phyloP scores from a whole-genome alignment of 306 rosid genomes.

The Acmispon strigosus region DNA sequence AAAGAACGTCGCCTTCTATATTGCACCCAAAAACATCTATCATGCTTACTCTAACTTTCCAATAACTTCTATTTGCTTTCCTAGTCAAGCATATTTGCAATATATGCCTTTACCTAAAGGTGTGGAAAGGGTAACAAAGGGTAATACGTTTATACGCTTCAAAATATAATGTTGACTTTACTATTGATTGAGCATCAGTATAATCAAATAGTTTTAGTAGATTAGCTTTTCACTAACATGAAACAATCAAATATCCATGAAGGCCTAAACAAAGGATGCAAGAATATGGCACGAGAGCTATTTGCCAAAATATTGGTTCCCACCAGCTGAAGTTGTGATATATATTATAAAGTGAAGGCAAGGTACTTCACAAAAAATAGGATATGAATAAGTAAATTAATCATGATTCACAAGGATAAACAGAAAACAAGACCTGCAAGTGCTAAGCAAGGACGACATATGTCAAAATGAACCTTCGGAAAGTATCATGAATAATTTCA shows the following conservation, averaged over 20 bases:
- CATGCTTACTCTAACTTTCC: not conserved
- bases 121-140: not conserved
- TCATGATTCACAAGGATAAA: not conserved
- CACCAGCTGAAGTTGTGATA: not conserved
- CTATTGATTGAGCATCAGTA: not conserved
- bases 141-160: not conserved
- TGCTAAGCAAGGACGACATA: no score
- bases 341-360: not conserved
- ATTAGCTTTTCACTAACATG: not conserved
- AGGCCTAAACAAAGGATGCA: not conserved
- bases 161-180: not conserved
- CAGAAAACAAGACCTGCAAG: no score
- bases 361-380: not conserved
- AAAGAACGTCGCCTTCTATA: not conserved
- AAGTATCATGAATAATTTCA: conserved; percentile 1
- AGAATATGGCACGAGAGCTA: not conserved
- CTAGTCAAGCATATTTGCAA: not conserved
- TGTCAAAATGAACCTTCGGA: not conserved
- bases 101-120: not conserved
- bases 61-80: not conserved
- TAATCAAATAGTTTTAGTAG: not conserved
- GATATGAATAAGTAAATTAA: not conserved
- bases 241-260: not conserved
- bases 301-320: not conserved
- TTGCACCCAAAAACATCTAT: not conserved